A percentile compares a stretch with the other conserved stretches of the same genome.
Evolutionary conservation across 2,329 filamentous ascomycete genomes (phyloP).

Genomic region (Graphilbum ipis-grandicollis): DNA sequence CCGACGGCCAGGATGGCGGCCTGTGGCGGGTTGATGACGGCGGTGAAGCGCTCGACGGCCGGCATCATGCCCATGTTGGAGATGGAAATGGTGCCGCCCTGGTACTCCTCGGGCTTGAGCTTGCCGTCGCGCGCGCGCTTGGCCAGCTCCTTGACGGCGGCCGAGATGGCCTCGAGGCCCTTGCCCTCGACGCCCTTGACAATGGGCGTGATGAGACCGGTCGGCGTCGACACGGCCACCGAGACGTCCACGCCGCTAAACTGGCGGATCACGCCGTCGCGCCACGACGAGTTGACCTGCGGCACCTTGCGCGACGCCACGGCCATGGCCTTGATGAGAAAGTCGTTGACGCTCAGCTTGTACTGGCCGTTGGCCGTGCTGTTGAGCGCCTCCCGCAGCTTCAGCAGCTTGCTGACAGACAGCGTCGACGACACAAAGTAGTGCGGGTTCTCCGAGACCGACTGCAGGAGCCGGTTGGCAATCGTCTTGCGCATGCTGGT

Average conservation of each 20-base stretch:
- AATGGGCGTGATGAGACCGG: constrained; percentile 92
- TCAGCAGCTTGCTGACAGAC: constrained; percentile 87
- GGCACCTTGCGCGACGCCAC: constrained; percentile 86
- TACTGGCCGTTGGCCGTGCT: constrained; percentile 77
- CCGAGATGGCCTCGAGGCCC: constrained; percentile 76
- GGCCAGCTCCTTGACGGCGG: constrained; percentile 85
- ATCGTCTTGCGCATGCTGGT: constrained; percentile 97
- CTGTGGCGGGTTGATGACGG: constrained; percentile 97
- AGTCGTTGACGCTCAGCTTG: constrained; percentile 99
- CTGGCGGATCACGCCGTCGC: constrained; percentile 77
- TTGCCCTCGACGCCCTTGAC: constrained; percentile 77
- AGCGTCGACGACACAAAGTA: constrained; percentile 89
- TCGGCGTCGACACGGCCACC: constrained; percentile 84
- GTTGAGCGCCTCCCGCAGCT: constrained; percentile 90
- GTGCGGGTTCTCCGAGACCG: constrained; percentile 86
- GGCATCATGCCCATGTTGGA: constrained; percentile 99
- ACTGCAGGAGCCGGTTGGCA: constrained; percentile 76
- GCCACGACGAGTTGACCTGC: constrained; percentile 90
- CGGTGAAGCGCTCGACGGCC: constrained; percentile 91
- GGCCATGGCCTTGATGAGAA: constrained; percentile 91
- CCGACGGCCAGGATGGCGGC: constrained; percentile 89
- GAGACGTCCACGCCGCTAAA: constrained; percentile 88
- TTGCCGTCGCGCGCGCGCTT: constrained; percentile 94
- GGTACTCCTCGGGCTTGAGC: constrained; percentile 98
- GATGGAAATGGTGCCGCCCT: constrained; percentile 97